phyloP scores from a whole-genome alignment of 1,284 basidiomycete species.

The Leccinum pseudoinsigne region DNA sequence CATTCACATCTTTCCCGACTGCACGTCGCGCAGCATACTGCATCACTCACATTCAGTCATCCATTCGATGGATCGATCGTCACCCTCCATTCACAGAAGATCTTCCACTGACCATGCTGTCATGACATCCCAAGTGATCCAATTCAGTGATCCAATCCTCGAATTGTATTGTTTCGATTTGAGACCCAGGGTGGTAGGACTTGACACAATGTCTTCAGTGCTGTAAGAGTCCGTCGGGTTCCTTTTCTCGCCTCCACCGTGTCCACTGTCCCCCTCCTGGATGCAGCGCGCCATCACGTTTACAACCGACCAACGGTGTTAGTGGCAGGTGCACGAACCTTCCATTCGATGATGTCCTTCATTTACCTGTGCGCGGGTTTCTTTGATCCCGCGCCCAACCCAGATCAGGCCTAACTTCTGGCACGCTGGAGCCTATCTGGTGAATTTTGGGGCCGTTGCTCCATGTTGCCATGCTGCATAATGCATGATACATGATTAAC shows the following conservation, averaged over 20 bases:
- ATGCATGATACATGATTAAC: constrained; percentile 19
- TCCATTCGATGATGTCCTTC: neutral
- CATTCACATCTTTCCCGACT: neutral
- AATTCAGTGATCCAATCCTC: neutral
- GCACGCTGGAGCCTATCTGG: neutral
- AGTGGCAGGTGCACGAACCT: neutral
- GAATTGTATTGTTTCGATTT: constrained; percentile 19
- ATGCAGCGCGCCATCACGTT: neutral
- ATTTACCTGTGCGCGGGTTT: neutral
- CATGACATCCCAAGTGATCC: neutral
- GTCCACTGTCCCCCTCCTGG: neutral
- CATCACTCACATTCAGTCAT: neutral
- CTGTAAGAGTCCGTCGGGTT: neutral
- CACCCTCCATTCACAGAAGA: constrained; percentile 15
- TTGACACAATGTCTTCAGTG: constrained; percentile 3
- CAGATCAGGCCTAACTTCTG: neutral
- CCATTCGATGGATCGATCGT: neutral
- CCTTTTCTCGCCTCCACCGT: neutral
- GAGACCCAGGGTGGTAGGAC: constrained; percentile 1
- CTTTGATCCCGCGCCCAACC: neutral
- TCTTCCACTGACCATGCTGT: neutral
- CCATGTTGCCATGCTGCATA: neutral
- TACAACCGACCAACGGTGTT: neutral
- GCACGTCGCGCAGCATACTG: neutral
- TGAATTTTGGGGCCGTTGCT: neutral